phyloP scores from a whole-genome alignment of 2,329 filamentous ascomycete species.

The Epicoccum sorghinum region DNA sequence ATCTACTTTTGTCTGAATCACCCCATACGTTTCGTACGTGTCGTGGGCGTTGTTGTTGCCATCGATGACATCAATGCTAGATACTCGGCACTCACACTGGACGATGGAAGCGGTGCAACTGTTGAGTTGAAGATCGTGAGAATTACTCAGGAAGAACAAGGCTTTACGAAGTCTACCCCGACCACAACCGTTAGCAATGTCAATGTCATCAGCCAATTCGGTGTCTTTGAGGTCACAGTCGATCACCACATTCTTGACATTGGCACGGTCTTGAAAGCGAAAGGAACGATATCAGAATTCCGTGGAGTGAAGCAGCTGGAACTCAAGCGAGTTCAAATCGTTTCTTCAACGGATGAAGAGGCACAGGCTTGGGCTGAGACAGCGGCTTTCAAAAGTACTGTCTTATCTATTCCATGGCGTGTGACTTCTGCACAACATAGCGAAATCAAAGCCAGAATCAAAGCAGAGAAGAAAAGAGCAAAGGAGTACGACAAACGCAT shows the following conservation, averaged over 20 bases:
- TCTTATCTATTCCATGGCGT: constrained; percentile 61
- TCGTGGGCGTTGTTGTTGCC: constrained; percentile 54
- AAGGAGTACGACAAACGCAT: constrained; percentile 40
- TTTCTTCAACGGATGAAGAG: constrained; percentile 62
- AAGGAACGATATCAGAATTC: constrained; percentile 62
- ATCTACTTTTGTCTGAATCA: constrained; percentile 63
- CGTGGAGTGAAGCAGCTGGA: constrained; percentile 59
- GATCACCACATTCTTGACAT: constrained; percentile 47
- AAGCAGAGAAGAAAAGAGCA: constrained; percentile 49
- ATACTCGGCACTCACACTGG: constrained; percentile 59
- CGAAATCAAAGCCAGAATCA: constrained; percentile 48
- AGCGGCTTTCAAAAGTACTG: constrained; percentile 55
- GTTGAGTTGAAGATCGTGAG: constrained; percentile 62
- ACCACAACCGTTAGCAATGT: constrained; percentile 49
- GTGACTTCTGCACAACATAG: constrained; percentile 53
- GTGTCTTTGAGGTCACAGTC: constrained; percentile 50
- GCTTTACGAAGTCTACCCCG: constrained; percentile 32
- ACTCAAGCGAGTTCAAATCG: constrained; percentile 57
- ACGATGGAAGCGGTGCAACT: constrained; percentile 65
- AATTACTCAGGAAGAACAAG: constrained; percentile 31
- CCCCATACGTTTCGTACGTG: constrained; percentile 55
- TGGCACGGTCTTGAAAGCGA: constrained; percentile 61
- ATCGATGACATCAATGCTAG: constrained; percentile 49
- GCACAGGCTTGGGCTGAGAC: constrained; percentile 59
- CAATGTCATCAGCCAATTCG: constrained; percentile 42